A percentile compares a stretch with the other conserved stretches of the same genome.
phyloP scores from a whole-genome alignment of 306 rosid genomes.

The Rubus parviflorus region DNA sequence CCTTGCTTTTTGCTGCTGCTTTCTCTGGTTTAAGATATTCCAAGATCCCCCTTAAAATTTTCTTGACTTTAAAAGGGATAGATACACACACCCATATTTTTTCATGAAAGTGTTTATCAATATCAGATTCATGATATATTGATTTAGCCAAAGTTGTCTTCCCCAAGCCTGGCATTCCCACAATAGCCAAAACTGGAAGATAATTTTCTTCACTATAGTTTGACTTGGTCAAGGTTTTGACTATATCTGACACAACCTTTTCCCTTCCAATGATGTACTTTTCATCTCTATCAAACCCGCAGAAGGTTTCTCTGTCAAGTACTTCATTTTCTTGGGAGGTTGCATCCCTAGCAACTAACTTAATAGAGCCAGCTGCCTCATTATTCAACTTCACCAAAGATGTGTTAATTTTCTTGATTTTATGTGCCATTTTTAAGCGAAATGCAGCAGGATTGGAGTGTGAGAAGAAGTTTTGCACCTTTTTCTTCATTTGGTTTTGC shows the following conservation, averaged over 20 bases:
- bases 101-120: no score
- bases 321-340: background rate
- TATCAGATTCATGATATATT: no score
- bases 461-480: slow-evolving; percentile 1
- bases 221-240: background rate
- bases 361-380: background rate
- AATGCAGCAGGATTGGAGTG: background rate
- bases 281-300: background rate
- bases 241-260: background rate
- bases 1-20: no score
- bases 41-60: no score
- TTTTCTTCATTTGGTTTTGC: background rate
- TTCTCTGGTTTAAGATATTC: no score
- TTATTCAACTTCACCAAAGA: background rate
- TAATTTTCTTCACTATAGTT: background rate
- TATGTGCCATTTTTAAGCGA: slow-evolving; percentile 3
- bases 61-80: no score
- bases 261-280: background rate
- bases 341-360: slow-evolving; percentile 16
- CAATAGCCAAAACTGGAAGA: no score
- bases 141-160: no score
- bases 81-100: no score
- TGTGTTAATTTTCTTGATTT: background rate
- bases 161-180: no score
- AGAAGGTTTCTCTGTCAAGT: background rate